These are phyloP conservation scores for Castanospermum australe DNA, from an alignment of 306 rosid species.

Conservation along the genomic window DNA sequence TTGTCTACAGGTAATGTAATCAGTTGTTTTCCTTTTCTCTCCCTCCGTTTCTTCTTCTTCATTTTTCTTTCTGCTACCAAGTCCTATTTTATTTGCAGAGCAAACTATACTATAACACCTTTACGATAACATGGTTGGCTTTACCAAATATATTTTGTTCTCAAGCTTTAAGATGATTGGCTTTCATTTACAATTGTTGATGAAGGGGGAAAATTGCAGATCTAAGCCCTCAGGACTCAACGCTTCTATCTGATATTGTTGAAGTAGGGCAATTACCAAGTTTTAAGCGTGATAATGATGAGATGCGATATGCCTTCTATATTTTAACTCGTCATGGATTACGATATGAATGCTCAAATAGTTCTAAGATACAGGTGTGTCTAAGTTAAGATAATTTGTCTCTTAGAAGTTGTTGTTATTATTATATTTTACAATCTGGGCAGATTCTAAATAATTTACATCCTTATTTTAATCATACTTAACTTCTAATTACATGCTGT, in stretches of 20 bases:
- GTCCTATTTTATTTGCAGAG: neutral
- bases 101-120: neutral
- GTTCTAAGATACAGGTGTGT: constrained; percentile 75
- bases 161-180: neutral
- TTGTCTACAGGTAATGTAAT: constrained; percentile 61
- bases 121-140: neutral
- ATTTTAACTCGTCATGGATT: constrained; percentile 74
- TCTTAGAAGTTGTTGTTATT: neutral
- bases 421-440: neutral
- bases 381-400: neutral
- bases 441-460: neutral
- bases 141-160: neutral
- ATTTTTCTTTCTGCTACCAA: neutral
- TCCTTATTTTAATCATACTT: neutral
- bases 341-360: constrained; percentile 80
- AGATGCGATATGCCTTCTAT: constrained; percentile 58
- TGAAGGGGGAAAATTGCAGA: constrained; percentile 32
- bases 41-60: neutral
- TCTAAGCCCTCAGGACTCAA: constrained; percentile 44
- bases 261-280: constrained; percentile 70
- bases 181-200: constrained; percentile 19
- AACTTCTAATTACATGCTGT: neutral
- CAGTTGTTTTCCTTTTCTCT: constrained; percentile 8
- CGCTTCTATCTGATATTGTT: constrained; percentile 58
- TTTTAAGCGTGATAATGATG: constrained; percentile 64